Conservation (phyloP, 2,329 filamentous ascomycete species). For the Colletotrichum tropicicola region DNA sequence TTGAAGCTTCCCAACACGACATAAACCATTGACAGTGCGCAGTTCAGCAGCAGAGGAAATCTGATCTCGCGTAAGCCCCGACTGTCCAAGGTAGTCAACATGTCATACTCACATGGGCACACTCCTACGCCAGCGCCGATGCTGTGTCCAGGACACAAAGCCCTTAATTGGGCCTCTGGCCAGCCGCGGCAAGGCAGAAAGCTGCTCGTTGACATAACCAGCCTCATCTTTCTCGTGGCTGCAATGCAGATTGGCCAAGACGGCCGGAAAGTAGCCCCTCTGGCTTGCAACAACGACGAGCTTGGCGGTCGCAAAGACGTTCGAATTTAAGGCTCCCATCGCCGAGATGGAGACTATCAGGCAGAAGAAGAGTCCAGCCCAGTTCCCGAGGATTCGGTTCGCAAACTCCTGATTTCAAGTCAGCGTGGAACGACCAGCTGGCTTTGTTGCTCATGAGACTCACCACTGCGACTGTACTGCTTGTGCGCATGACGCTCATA, state of each 20-base stretch:
- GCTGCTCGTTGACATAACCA: constrained; percentile 33
- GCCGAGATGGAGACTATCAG: constrained; percentile 49
- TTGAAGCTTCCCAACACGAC: constrained; percentile 37
- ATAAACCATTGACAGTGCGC: constrained; percentile 35
- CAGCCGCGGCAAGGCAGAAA: constrained; percentile 28
- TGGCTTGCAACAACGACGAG: constrained; percentile 47
- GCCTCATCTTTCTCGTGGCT: constrained; percentile 37
- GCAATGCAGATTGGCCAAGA: constrained; percentile 38
- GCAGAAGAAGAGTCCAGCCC: constrained; percentile 48
- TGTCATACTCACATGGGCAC: constrained; percentile 33
- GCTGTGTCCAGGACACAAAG: constrained; percentile 35
- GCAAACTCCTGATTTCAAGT: constrained; percentile 38
- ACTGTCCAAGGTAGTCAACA: neutral
- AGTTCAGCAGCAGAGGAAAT: constrained; percentile 35
- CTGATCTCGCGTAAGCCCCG: constrained; percentile 26
- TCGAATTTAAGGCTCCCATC: constrained; percentile 51
- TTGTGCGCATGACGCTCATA: constrained; percentile 48
- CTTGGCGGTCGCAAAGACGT: constrained; percentile 52
- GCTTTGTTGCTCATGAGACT: constrained; percentile 29
- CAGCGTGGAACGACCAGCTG: constrained; percentile 29
- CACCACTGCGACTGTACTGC: constrained; percentile 52
- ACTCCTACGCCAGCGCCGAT: constrained; percentile 32
- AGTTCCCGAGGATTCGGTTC: constrained; percentile 41
- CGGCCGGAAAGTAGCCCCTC: constrained; percentile 37
- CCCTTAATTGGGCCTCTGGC: constrained; percentile 31